Evolutionary conservation across 164 flowering plant species (phyloP).

Genomic region (Nymphaea thermarum): DNA sequence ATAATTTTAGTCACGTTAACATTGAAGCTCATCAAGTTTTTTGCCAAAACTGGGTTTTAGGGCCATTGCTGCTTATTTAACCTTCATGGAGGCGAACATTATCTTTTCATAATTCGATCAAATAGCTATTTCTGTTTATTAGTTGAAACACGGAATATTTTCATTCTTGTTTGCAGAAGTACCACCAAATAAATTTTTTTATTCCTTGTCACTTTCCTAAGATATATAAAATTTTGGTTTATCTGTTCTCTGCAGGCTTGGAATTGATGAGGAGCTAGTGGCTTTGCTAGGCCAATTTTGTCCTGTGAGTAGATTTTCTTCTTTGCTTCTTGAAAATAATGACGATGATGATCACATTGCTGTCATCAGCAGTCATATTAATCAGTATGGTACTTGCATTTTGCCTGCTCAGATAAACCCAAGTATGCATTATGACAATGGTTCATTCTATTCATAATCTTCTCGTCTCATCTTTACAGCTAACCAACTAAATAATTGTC

Average conservation of each 20-base stretch:
- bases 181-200: background rate
- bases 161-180: background rate
- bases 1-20: background rate
- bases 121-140: background rate
- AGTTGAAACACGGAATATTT: background rate
- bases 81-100: background rate
- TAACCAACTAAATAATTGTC: too few species aligned
- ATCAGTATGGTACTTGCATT: too few species aligned
- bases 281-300: constrained; percentile 63
- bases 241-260: constrained; percentile 39
- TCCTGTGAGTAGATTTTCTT: constrained; percentile 35
- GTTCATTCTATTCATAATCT: too few species aligned
- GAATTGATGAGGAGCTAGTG: constrained; percentile 91
- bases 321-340: background rate
- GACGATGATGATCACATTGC: too few species aligned
- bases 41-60: too few species aligned
- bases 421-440: too few species aligned
- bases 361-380: too few species aligned
- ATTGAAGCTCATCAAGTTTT: background rate
- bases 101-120: background rate
- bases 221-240: background rate
- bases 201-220: background rate
- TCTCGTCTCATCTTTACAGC: too few species aligned
- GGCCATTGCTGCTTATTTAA: too few species aligned
- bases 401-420: too few species aligned